Evolutionary conservation across 106 monocot species (phyloP).

Genomic region (Acorus gramineus): DNA sequence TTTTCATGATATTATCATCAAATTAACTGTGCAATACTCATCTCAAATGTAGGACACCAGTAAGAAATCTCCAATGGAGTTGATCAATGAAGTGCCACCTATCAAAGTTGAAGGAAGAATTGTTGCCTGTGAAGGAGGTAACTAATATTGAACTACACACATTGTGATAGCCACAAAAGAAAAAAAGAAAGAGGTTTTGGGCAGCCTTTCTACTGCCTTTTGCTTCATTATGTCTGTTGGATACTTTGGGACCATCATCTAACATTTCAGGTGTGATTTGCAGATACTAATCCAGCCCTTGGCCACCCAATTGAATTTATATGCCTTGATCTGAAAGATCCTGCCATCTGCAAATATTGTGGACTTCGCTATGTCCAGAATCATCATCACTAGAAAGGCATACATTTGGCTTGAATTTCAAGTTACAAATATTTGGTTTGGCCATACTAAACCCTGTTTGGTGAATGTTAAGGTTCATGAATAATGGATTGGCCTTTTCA

Average conservation of each 20-base stretch:
- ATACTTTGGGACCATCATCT: too few relatives aligned
- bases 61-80: conserved; percentile 92
- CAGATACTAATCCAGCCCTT: conserved; percentile 51
- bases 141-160: too few relatives aligned
- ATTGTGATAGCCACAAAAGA: too few relatives aligned
- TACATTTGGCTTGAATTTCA: too few relatives aligned
- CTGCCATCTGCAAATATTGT: conserved; percentile 88
- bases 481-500: too few relatives aligned
- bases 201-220: too few relatives aligned
- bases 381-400: conserved; percentile 54
- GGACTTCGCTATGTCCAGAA: conserved; percentile 78
- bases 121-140: conserved; percentile 79
- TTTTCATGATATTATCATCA: not conserved
- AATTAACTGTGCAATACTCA: not conserved
- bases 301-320: conserved; percentile 94
- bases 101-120: conserved; percentile 78
- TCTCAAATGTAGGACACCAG: conserved; percentile 53
- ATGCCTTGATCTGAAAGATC: conserved; percentile 66
- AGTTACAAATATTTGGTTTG: too few relatives aligned
- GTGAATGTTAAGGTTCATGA: too few relatives aligned
- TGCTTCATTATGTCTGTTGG: too few relatives aligned
- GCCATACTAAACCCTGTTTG: too few relatives aligned
- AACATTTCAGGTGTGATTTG: not conserved
- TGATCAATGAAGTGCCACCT: conserved; percentile 94
- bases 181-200: too few relatives aligned